Conservation (phyloP, 2,329 filamentous ascomycete genomes). For the Leptographium procerum region DNA sequence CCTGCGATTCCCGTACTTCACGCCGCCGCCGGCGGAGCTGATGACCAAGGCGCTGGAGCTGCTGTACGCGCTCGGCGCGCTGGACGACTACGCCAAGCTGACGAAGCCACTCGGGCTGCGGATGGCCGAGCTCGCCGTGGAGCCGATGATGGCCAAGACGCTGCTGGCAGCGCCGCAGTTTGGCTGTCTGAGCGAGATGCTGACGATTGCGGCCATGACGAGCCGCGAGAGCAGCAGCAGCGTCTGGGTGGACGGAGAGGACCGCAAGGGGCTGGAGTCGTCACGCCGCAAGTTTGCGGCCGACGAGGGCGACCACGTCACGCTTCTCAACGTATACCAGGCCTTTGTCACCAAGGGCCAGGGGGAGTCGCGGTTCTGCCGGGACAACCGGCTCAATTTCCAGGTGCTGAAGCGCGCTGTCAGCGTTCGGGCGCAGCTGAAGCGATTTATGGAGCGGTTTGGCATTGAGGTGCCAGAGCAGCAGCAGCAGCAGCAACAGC, state of each 20-base stretch:
- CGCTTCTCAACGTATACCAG: slow-evolving; percentile 85
- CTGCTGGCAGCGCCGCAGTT: slow-evolving; percentile 66
- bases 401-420: slow-evolving; percentile 73
- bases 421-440: slow-evolving; percentile 76
- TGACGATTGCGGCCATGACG: slow-evolving; percentile 91
- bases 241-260: slow-evolving; percentile 70
- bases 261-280: slow-evolving; percentile 56
- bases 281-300: slow-evolving; percentile 74
- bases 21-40: slow-evolving; percentile 72
- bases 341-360: slow-evolving; percentile 73
- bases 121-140: slow-evolving; percentile 88
- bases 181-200: slow-evolving; percentile 70
- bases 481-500: slow-evolving; percentile 10
- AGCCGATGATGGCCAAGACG: slow-evolving; percentile 92
- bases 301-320: slow-evolving; percentile 89
- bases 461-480: slow-evolving; percentile 55
- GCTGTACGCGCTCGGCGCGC: slow-evolving; percentile 71
- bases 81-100: slow-evolving; percentile 83
- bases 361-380: slow-evolving; percentile 78
- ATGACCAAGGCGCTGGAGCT: slow-evolving; percentile 80
- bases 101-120: slow-evolving; percentile 76
- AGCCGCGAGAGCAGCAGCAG: slow-evolving; percentile 69
- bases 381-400: slow-evolving; percentile 77
- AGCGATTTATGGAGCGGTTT: slow-evolving; percentile 77
- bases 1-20: slow-evolving; percentile 79